A percentile compares a stretch with the other conserved stretches of the same genome.
phyloP scores from a whole-genome alignment of 805 yeast genomes.

The Wilhelminamyces savonicus region DNA sequence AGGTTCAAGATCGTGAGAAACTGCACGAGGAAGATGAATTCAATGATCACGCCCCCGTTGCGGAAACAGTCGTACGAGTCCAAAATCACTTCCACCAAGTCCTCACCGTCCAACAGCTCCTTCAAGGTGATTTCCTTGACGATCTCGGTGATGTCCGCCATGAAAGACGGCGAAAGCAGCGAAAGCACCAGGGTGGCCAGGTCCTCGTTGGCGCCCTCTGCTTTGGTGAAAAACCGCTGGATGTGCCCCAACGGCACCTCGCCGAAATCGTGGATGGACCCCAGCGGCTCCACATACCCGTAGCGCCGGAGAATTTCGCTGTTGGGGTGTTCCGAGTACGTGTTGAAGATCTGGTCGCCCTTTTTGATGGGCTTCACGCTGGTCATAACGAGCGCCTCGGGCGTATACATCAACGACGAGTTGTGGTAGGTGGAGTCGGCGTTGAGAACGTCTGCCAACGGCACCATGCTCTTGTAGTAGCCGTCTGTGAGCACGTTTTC shows the following conservation, averaged over 20 bases:
- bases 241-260: conserved; percentile 53
- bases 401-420: conserved; percentile 57
- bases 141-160: conserved; percentile 30
- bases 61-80: conserved; percentile 60
- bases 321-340: conserved; percentile 88
- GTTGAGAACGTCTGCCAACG: conserved; percentile 86
- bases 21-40: conserved; percentile 49
- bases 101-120: conserved; percentile 31
- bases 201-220: too few species aligned
- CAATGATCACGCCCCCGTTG: conserved; percentile 55
- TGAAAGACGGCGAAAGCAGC: conserved; percentile 13
- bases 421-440: conserved; percentile 75
- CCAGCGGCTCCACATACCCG: conserved; percentile 77
- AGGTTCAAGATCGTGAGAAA: conserved; percentile 33
- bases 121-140: conserved; percentile 18
- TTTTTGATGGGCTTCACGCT: conserved; percentile 52
- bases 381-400: conserved; percentile 57
- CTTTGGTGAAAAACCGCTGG: conserved; percentile 25
- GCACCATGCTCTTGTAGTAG: conserved; percentile 78
- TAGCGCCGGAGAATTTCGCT: conserved; percentile 85
- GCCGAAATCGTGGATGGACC: conserved; percentile 74
- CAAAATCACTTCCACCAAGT: conserved; percentile 34
- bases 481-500: conserved; percentile 16
- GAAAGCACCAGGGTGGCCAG: too few species aligned
- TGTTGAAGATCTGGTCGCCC: conserved; percentile 78